These are phyloP conservation scores for Tuber magnatum DNA, from an alignment of 495 filamentous ascomycete genomes.

Conservation along the genomic window DNA sequence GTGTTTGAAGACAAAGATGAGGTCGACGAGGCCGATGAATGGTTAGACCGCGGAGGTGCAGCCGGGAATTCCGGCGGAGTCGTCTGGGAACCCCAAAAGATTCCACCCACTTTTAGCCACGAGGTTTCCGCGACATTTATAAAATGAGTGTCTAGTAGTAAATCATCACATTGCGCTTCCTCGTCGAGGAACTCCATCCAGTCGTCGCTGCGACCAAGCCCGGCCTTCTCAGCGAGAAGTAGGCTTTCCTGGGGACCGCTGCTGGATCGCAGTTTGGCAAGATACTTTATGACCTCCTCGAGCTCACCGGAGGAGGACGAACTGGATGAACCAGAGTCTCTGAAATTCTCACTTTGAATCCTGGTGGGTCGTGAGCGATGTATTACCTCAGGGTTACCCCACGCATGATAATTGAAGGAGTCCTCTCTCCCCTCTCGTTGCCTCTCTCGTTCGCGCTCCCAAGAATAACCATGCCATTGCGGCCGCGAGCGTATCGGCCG, in stretches of 20 bases:
- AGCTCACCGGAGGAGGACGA: conserved; percentile 42
- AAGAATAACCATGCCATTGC: conserved; percentile 33
- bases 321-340: conserved; percentile 17
- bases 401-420: conserved; percentile 21
- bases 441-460: conserved; percentile 25
- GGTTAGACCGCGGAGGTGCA: conserved; percentile 14
- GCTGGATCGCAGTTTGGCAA: conserved; percentile 55
- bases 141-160: conserved; percentile 53
- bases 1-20: conserved; percentile 29
- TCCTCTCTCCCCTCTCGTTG: conserved; percentile 33
- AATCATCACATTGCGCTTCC: conserved; percentile 48
- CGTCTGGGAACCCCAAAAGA: conserved; percentile 59
- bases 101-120: conserved; percentile 58
- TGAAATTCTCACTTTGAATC: conserved; percentile 26
- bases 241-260: conserved; percentile 53
- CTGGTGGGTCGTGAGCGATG: conserved; percentile 31
- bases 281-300: conserved; percentile 59
- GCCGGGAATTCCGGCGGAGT: conserved; percentile 37
- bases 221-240: conserved; percentile 47
- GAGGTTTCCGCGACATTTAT: conserved; percentile 54
- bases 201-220: conserved; percentile 47
- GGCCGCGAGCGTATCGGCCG: conserved; percentile 26
- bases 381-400: conserved; percentile 28
- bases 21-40: conserved; percentile 34
- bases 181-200: conserved; percentile 47